These are phyloP conservation scores for Yamadazyma songkhlaensis DNA, from an alignment of 1,139 yeast genomes.

Conservation along the genomic window DNA sequence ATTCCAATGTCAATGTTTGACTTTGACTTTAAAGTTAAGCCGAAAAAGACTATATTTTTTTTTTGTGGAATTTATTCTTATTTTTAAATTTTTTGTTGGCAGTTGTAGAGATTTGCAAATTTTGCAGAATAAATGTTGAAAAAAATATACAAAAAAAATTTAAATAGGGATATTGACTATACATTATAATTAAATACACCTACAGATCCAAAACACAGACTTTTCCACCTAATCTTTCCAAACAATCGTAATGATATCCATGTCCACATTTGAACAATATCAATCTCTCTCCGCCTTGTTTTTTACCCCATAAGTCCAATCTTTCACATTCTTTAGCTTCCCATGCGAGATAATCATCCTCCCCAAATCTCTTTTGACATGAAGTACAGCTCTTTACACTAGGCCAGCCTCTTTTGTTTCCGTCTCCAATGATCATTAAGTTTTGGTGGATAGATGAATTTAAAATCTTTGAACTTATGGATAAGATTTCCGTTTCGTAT, in stretches of 20 bases:
- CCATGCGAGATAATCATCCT: conserved; percentile 47
- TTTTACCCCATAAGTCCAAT: conserved; percentile 6
- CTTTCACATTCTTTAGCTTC: conserved; percentile 30
- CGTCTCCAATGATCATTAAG: conserved; percentile 35
- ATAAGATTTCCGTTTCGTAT: conserved; percentile 58
- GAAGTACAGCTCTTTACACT: conserved; percentile 59
- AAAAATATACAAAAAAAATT: no score
- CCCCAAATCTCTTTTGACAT: conserved; percentile 57
- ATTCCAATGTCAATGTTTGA: no score
- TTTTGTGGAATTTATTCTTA: no score
- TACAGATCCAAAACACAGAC: conserved; percentile 11
- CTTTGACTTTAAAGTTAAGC: no score
- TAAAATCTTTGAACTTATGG: conserved; percentile 51
- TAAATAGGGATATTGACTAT: no score
- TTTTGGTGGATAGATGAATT: conserved; percentile 52
- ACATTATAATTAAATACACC: no score
- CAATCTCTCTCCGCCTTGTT: conserved; percentile 16
- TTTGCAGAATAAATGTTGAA: no score
- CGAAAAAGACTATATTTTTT: no score
- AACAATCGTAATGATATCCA: conserved; percentile 65
- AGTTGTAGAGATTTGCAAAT: no score
- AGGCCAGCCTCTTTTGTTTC: conserved; percentile 59
- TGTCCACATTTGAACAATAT: conserved; percentile 49
- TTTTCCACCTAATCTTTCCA: conserved; percentile 25
- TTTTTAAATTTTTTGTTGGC: no score